Percentiles rank a stretch among this genome's conserved stretches.
phyloP scores from a whole-genome alignment of 345 rosid genomes.

The Pugionium dolabratum region DNA sequence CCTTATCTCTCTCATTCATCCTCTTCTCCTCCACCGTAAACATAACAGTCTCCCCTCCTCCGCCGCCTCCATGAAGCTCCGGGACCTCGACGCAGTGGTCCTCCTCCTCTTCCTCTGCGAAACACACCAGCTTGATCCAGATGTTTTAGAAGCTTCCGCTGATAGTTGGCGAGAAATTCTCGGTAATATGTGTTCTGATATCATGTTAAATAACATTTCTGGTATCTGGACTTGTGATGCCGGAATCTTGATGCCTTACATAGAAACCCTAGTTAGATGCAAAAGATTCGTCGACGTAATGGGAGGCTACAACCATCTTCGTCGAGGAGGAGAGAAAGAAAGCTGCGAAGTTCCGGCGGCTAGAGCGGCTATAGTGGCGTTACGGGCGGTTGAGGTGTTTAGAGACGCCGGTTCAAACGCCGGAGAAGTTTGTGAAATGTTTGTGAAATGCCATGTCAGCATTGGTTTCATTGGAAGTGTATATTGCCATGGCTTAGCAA shows the following conservation, averaged over 20 bases:
- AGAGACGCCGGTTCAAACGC: constrained; percentile 29
- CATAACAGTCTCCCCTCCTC: constrained; percentile 32
- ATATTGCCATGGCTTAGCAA: constrained; percentile 78
- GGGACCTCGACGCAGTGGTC: constrained; percentile 78
- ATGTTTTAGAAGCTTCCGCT: constrained; percentile 48
- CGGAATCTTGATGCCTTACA: constrained; percentile 58
- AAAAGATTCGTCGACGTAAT: constrained; percentile 53
- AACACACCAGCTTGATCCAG: constrained; percentile 61
- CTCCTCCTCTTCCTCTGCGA: constrained; percentile 89
- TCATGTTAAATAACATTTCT: constrained; percentile 41
- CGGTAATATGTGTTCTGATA: constrained; percentile 33
- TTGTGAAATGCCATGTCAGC: constrained; percentile 87
- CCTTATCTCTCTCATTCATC: constrained; percentile 74
- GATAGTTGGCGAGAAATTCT: constrained; percentile 60
- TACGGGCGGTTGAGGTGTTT: constrained; percentile 57
- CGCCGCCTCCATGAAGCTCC: constrained; percentile 44
- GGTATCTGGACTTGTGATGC: constrained; percentile 55
- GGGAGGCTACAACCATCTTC: constrained; percentile 42
- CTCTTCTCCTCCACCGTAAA: constrained; percentile 52
- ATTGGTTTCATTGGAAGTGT: constrained; percentile 88
- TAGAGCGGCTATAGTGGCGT: constrained; percentile 60
- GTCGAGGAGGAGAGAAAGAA: constrained; percentile 37
- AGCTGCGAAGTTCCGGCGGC: constrained; percentile 59
- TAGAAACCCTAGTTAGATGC: constrained; percentile 66
- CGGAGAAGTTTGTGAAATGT: constrained; percentile 47